Evolutionary conservation across 768 basidiomycete genomes (phyloP).

Genomic region (Lactarius trivialis): DNA sequence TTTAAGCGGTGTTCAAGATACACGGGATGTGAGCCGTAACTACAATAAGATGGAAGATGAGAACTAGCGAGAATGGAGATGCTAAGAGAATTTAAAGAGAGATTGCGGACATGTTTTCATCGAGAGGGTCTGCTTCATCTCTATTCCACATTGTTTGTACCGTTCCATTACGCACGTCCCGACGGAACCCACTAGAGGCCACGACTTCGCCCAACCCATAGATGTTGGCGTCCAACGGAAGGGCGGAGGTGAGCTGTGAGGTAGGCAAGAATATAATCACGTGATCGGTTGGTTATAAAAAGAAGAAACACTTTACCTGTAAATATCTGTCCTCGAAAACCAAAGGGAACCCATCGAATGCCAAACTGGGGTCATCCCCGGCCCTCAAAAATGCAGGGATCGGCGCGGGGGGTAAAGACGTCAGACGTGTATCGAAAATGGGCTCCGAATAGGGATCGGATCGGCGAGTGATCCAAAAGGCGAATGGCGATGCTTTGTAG

Average conservation of each 20-base stretch:
- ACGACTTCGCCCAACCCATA: constrained; percentile 75
- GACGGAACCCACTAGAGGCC: constrained; percentile 60
- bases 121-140: constrained; percentile 54
- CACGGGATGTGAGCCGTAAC: constrained; percentile 67
- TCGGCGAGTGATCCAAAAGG: constrained; percentile 74
- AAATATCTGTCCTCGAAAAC: constrained; percentile 80
- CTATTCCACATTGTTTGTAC: constrained; percentile 66
- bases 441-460: constrained; percentile 47
- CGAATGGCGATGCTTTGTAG: constrained; percentile 56
- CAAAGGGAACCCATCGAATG: constrained; percentile 57
- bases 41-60: constrained; percentile 25
- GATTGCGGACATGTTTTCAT: constrained; percentile 53
- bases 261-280: background rate
- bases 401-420: constrained; percentile 55
- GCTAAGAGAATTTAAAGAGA: background rate
- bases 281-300: background rate
- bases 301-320: constrained; percentile 38
- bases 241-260: constrained; percentile 50
- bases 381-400: constrained; percentile 46
- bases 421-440: constrained; percentile 63
- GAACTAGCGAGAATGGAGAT: background rate
- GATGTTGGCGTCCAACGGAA: constrained; percentile 62
- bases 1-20: constrained; percentile 72
- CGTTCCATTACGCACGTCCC: constrained; percentile 51
- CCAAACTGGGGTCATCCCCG: constrained; percentile 42